Evolutionary conservation across 805 yeast genomes (phyloP), one percentile per base, ranked within the genome.

Genomic region (Pichia exigua): DNA sequence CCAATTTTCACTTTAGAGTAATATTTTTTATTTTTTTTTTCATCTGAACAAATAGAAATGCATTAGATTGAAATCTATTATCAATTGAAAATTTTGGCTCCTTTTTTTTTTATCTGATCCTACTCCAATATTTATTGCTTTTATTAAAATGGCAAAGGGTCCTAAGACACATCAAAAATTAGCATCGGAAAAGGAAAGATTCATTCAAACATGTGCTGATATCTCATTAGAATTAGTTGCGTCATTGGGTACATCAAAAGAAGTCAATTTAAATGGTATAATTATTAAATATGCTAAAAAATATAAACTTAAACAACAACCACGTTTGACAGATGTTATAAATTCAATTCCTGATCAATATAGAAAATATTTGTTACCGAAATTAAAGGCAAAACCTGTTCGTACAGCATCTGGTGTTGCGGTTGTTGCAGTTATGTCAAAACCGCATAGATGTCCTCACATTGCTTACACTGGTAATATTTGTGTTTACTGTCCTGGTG

Each of bases 361-460:
- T 69, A 89, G 88, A 68, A 89, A 89, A 65, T 90, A 90, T 63
- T 71, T 94, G 50, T 74, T 94, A 41, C 99, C 98, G 2, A 91
- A 91, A 69, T 75, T 94, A 45, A 88, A 94, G 70, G 99, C 99
- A n/a, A 94, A 94, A 68, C 99, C 99, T 0, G 98, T 94, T 44
- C 79, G 99, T 69, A 94, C 99, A 0, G 99, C 99, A 0, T 87
- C 96, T 12, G 99, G 99, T 61, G 95, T 94, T 53, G 99, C 99
- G 11, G 99, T 94, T 21, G 98, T 94, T 44, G 99, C 99, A 0
- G 98, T 94, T 32, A 94, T 94, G 98, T 91, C 97, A 73, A 94
- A 94, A 68, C 99, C 99, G 2, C 99, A 94, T 68, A 78, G 99
- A 72, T 94, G 99, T 70, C 99, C 99, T 27, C 99, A 94, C 69